Evolutionary conservation across 306 rosid species (phyloP).

Genomic region (Canavalia gladiata): DNA sequence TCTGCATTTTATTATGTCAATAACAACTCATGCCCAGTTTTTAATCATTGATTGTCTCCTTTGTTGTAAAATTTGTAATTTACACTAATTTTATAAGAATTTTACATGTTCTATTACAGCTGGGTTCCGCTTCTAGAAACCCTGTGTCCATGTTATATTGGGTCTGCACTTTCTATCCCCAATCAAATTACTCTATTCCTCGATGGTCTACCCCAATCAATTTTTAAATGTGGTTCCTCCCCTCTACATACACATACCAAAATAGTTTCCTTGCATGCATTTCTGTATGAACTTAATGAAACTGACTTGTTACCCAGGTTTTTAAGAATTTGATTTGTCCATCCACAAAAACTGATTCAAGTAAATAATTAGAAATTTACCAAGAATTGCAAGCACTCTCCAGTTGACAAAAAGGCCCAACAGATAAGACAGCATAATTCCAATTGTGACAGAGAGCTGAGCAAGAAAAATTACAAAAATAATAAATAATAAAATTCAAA

Average conservation of each 20-base stretch:
- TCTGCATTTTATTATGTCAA: neutral
- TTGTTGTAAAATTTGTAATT: neutral
- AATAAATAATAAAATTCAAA: conserved; percentile 15
- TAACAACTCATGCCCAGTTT: neutral
- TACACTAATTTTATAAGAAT: neutral
- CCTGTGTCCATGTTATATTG: no score
- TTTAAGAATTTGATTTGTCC: neutral
- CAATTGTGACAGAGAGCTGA: conserved; percentile 84
- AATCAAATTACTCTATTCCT: neutral
- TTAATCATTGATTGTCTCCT: neutral
- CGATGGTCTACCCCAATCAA: conserved; percentile 19
- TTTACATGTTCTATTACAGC: neutral
- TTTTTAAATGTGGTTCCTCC: conserved; percentile 24
- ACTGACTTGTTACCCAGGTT: neutral
- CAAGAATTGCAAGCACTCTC: conserved; percentile 87
- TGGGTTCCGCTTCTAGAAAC: neutral
- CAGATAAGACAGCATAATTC: conserved; percentile 78
- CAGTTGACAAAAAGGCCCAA: conserved; percentile 83
- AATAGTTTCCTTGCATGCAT: neutral
- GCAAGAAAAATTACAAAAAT: conserved; percentile 14
- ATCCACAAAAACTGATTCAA: conserved; percentile 38
- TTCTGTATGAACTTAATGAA: conserved; percentile 15
- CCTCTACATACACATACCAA: conserved; percentile 7
- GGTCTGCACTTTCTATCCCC: neutral
- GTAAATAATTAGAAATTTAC: conserved; percentile 53